phyloP scores from a whole-genome alignment of 768 basidiomycete species.

The Kwoniella botswanensis region DNA sequence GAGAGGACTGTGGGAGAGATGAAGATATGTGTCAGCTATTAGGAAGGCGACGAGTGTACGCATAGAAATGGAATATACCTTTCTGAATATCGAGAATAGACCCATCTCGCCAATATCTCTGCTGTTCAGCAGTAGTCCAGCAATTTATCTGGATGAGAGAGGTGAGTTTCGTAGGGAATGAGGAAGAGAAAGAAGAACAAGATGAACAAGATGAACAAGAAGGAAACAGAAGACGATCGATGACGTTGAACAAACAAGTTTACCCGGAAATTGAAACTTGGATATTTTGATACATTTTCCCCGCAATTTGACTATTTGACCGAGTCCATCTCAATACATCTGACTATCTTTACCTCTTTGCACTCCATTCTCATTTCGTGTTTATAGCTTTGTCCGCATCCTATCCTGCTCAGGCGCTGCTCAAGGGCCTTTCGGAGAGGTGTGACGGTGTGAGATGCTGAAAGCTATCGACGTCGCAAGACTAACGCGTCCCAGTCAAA shows the following conservation, averaged over 20 bases:
- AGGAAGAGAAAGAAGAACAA: background rate
- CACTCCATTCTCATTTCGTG: too few relatives aligned
- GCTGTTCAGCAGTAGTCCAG: too few relatives aligned
- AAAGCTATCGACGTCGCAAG: conserved; percentile 29
- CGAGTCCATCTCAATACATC: background rate
- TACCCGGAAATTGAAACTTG: conserved; percentile 1
- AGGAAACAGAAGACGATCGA: background rate
- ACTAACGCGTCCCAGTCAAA: conserved; percentile 35
- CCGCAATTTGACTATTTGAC: background rate
- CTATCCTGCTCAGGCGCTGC: background rate
- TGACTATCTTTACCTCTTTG: background rate
- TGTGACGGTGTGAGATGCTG: conserved; percentile 8
- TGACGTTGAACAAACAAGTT: conserved; percentile 13
- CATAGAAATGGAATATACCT: conserved; percentile 18
- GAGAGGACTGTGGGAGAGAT: conserved; percentile 29
- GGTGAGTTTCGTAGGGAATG: background rate
- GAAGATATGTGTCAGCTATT: background rate
- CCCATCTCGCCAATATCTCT: conserved; percentile 35
- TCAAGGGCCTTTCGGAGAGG: background rate
- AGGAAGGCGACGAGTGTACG: background rate
- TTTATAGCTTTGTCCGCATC: too few relatives aligned
- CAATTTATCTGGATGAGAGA: too few relatives aligned
- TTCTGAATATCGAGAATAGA: conserved; percentile 48
- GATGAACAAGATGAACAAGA: background rate
- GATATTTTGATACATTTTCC: conserved; percentile 1